Conservation (phyloP, 345 rosid species). For the Dovyalis caffra region DNA sequence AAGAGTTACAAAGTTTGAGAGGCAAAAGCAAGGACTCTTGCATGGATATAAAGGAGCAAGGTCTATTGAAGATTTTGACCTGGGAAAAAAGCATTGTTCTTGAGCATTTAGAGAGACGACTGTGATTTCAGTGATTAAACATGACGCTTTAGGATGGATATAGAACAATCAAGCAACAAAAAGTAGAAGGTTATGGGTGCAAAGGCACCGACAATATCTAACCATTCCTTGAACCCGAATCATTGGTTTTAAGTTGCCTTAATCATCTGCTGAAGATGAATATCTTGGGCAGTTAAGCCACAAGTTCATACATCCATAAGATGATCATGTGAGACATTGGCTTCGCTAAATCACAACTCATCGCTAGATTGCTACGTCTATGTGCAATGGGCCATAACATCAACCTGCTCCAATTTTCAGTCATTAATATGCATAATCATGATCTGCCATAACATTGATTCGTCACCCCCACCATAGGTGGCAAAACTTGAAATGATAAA, state of each 20-base stretch:
- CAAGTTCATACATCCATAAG: not conserved
- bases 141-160: not conserved
- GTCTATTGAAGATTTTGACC: not conserved
- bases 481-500: not conserved
- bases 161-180: not conserved
- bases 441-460: not conserved
- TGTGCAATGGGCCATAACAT: too few species aligned
- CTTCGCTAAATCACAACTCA: not conserved
- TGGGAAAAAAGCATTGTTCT: not conserved
- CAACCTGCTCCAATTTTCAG: not conserved
- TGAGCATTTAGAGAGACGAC: not conserved
- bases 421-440: not conserved
- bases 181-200: not conserved
- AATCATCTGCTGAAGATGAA: not conserved
- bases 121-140: not conserved
- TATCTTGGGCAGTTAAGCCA: not conserved
- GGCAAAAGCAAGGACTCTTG: too few species aligned
- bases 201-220: too few species aligned
- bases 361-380: too few species aligned
- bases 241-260: not conserved
- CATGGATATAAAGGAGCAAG: too few species aligned
- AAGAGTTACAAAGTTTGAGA: not conserved
- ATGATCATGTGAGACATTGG: not conserved
- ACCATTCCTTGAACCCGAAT: not conserved
- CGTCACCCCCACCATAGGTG: not conserved